These are phyloP conservation scores for Nicotiana noctiflora DNA, from an alignment of 257 asterid species.

Conservation along the genomic window DNA sequence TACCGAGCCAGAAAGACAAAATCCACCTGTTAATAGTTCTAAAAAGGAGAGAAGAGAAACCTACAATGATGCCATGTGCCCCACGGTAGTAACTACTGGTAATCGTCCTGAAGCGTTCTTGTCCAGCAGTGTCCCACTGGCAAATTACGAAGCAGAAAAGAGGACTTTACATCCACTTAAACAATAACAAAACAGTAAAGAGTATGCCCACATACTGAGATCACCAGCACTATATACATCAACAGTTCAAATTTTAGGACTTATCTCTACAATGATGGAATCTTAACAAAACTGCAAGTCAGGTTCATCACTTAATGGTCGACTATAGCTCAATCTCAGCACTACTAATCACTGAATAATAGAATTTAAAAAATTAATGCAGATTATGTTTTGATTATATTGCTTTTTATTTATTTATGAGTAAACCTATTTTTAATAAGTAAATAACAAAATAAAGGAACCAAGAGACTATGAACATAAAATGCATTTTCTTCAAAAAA, in stretches of 20 bases:
- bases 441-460: background rate
- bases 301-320: background rate
- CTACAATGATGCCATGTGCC: constrained; percentile 86
- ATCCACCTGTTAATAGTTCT: too few species aligned
- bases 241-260: background rate
- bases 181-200: background rate
- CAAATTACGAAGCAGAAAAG: background rate
- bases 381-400: background rate
- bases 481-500: background rate
- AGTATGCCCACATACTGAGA: too few species aligned
- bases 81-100: constrained; percentile 94
- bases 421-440: background rate
- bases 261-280: background rate
- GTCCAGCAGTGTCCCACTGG: constrained; percentile 95
- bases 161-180: constrained; percentile 4
- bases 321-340: background rate
- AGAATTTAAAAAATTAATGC: background rate
- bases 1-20: too few species aligned
- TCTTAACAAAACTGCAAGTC: background rate
- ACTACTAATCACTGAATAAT: background rate
- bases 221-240: background rate
- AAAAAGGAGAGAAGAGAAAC: too few species aligned
- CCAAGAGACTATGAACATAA: background rate
- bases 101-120: constrained; percentile 84
- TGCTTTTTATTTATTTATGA: background rate